Evolutionary conservation across 208 protist genomes (phyloP), one percentile per base, ranked within the genome.

Genomic region (Wallacemonas sp.): DNA sequence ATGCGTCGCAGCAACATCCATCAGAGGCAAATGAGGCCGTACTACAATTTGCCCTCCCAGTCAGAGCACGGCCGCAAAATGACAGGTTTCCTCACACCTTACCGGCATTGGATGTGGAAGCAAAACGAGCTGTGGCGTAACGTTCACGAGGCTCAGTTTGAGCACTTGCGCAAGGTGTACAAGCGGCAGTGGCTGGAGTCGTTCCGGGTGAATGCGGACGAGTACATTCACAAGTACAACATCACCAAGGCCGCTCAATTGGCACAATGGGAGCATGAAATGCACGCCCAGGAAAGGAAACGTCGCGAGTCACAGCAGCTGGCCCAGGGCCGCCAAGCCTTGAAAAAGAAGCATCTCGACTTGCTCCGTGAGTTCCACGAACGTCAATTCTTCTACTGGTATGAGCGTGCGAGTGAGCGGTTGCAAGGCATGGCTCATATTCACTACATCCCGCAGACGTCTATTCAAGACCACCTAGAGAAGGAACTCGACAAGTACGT

Each of bases 191-290:
- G 91, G 89, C 76, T 94, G 15, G 91, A 97, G 71, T 92, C 89
- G 3, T 97, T 95, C 47, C 83, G 91, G 45, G 89, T 97, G 34
- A 97, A 97, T 64, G 87, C 88, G 14, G 89, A 97, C 68, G 88
- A 97, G 77, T 97, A 97, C 77, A 93, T 97, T 44, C 91, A 93
- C 79, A 95, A 95, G 79, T 97, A 97, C 76, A 95, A 93, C 75
- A 93, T 95, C 66, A 97, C 91, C 51, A 97, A 97, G 61, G 71
- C 91, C 1, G 86, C 91, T 17, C 88, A 95, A 72, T 70, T 93
- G 42, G 87, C 87, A 30, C 84, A 94, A 70, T 97, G 91, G 91
- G 86, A 97, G 68, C 72, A 88, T 44, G 91, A 97, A 66, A 97
- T 97, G 88, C 81, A 94, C 22, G 82, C 74, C 12, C 88, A 97